A percentile compares a stretch with the other conserved stretches of the same genome.
Evolutionary conservation across 2,329 filamentous ascomycete genomes (phyloP).

Genomic region (Orbilia javanica): DNA sequence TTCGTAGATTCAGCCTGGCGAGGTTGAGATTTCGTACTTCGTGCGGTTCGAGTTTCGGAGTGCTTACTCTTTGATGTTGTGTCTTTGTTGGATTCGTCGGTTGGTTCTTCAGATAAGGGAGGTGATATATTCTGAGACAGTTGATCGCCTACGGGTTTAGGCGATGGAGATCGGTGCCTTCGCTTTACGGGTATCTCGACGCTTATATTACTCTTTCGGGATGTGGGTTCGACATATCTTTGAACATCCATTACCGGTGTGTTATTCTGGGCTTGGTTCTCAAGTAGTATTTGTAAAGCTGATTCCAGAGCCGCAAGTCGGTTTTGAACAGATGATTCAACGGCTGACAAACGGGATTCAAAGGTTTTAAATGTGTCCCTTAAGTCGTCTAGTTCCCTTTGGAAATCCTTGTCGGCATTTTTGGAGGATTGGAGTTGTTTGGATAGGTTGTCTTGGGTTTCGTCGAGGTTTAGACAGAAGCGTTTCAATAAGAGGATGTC

Average conservation of each 20-base stretch:
- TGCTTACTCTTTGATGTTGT: conserved; percentile 18
- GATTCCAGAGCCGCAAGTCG: conserved; percentile 33
- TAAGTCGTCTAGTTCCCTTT: conserved; percentile 4
- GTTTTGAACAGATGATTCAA: conserved; percentile 39
- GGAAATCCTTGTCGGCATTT: not conserved
- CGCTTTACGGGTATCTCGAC: conserved; percentile 44
- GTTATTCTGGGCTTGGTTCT: conserved; percentile 25
- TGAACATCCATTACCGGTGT: not conserved
- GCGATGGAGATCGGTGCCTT: conserved; percentile 1
- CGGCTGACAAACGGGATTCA: conserved; percentile 5
- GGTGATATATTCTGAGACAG: conserved; percentile 44
- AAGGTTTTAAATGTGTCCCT: conserved; percentile 14
- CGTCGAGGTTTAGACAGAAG: conserved; percentile 44
- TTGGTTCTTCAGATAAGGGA: conserved; percentile 37
- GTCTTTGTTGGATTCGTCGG: conserved; percentile 15
- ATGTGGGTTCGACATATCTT: not conserved
- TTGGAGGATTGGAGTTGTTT: not conserved
- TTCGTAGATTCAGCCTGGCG: conserved; percentile 42
- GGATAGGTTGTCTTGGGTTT: conserved; percentile 31
- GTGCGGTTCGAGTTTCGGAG: not conserved
- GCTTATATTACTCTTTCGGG: conserved; percentile 24
- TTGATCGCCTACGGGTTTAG: not conserved
- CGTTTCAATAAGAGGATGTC: conserved; percentile 41
- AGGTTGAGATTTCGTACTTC: conserved; percentile 46
- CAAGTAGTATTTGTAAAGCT: conserved; percentile 39